Evolutionary conservation across 305 asterid genomes (phyloP).

Genomic region (Ruellia speciosa): DNA sequence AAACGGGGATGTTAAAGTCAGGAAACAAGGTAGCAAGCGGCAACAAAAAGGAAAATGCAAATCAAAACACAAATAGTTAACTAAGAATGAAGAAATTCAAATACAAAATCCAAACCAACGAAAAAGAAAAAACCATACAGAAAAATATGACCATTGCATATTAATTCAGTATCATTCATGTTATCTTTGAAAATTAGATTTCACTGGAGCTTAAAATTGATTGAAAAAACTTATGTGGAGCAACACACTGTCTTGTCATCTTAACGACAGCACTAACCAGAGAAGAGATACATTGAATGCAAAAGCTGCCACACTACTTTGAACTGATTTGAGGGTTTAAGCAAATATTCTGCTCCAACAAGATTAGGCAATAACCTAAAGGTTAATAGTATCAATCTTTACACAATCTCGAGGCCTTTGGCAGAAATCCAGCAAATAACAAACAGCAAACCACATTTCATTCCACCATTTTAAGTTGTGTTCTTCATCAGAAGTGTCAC

Average conservation of each 20-base stretch:
- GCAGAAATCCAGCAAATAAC: constrained; percentile 10
- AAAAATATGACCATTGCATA: neutral
- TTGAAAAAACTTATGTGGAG: neutral
- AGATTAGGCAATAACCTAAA: constrained; percentile 13
- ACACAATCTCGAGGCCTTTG: neutral
- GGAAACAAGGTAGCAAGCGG: no score
- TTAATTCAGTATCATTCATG: constrained; percentile 3
- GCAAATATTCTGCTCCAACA: constrained; percentile 15
- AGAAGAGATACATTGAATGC: no score
- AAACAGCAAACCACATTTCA: constrained; percentile 5
- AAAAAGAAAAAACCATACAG: neutral
- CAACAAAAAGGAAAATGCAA: no score
- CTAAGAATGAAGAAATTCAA: neutral
- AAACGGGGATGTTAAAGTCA: neutral
- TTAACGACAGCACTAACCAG: neutral
- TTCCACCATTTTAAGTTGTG: constrained; percentile 1
- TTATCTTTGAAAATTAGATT: constrained; percentile 11
- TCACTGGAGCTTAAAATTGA: constrained; percentile 14
- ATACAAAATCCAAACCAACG: neutral
- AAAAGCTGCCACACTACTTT: neutral
- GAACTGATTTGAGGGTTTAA: neutral
- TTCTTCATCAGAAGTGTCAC: neutral
- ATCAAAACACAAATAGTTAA: no score
- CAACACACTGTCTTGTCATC: constrained; percentile 6
- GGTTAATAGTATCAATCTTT: neutral